Base-by-base conservation (phyloP, 305 asterid genomes). In the Salvia sclarea region DNA sequence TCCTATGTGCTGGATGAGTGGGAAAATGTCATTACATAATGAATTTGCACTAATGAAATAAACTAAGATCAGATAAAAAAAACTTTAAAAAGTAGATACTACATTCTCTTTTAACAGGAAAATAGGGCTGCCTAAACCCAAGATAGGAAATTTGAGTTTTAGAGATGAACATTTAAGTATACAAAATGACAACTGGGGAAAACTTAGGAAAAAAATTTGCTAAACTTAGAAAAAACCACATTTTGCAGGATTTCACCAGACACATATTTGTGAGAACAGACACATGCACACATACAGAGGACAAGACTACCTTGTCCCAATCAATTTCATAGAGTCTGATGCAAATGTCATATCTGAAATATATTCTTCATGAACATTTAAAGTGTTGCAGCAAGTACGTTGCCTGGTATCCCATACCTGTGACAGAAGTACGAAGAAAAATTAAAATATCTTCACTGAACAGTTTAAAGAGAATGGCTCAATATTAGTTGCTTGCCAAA, bases 321-420 rank as follows among this genome's bases (percentile, higher is more conserved):
- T 64, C 69, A 90, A 74, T 78, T 90, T 89, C 86, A 69, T 86
- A 71, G 95, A 83, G 75, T 89, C 96, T 28, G 96, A 63, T 8
- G 91, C 87, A 78, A 83, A 85, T 56, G 93, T 90, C 80, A 92
- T 83, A 76, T 92, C 97, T 61, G 98, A 84, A 74, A 92, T 86
- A 80, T 86, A 88, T 31, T 90, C 98, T 70, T 88, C 88, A 57
- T 92, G 98, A 60, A 76, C 86, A 58, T 70, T 52, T 75, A 80
- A 86, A 66, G 97, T 17, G 82, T 70, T 80, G 79, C 87, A 82
- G 85, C 95, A 93, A 66, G 93, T 83, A 50, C 86, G 89, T 75
- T 94, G 96, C 9, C 99, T 78, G 69, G 96, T 94, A 77, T 91
- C 99, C 99, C 97, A 94, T 8, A 91, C 87, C 97, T 93, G 79